These are phyloP conservation scores for Calonectria leucothoes DNA, from an alignment of 2,329 filamentous ascomycete genomes.

Conservation along the genomic window DNA sequence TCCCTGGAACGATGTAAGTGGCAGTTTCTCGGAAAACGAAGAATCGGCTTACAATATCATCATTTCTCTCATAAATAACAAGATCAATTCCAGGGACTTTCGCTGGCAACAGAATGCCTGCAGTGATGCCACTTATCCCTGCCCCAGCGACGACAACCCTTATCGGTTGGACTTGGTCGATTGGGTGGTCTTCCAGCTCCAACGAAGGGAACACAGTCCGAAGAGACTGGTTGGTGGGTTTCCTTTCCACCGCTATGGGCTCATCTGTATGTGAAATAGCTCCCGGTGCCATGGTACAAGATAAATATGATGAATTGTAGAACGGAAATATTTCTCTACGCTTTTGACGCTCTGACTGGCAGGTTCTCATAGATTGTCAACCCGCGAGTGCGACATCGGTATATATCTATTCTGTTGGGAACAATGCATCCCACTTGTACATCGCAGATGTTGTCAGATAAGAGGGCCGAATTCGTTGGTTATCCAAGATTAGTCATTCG, in stretches of 20 bases:
- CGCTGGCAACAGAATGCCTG: not conserved
- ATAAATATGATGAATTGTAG: too few relatives aligned
- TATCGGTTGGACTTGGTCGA: not conserved
- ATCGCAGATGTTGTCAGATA: not conserved
- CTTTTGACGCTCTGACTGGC: not conserved
- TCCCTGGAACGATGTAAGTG: not conserved
- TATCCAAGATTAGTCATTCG: not conserved
- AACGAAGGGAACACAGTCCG: conserved; percentile 6
- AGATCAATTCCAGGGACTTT: conserved; percentile 10
- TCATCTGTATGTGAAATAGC: not conserved
- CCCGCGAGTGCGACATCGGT: not conserved
- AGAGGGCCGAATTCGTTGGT: not conserved
- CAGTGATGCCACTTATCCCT: not conserved
- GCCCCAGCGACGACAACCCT: conserved; percentile 2
- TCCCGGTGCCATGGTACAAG: not conserved
- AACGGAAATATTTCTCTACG: too few relatives aligned
- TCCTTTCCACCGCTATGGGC: not conserved
- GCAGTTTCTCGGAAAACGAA: not conserved
- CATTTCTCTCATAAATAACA: conserved; percentile 4
- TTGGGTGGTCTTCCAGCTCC: not conserved
- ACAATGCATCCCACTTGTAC: not conserved
- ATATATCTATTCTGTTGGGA: not conserved
- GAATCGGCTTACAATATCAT: not conserved
- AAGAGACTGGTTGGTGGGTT: not conserved
- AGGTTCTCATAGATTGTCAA: not conserved